Conservation (phyloP, 208 protist genomes). For the Leishmania mexicana region DNA sequence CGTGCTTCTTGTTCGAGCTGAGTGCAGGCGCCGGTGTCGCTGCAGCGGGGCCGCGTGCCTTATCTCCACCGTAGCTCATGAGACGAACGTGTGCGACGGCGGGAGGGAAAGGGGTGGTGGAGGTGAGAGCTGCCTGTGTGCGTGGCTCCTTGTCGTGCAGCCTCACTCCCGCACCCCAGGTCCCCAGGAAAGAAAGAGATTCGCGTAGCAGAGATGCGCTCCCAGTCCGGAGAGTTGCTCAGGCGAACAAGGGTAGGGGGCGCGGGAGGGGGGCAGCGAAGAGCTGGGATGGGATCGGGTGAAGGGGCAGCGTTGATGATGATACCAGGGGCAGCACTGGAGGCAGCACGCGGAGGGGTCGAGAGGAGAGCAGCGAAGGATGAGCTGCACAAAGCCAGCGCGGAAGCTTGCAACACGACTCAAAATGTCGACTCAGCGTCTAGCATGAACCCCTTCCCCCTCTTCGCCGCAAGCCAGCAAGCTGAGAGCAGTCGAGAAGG, state of each 20-base stretch:
- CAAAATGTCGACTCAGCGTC: no score
- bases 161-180: no score
- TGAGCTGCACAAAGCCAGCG: no score
- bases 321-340: no score
- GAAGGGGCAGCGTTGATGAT: neutral
- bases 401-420: no score
- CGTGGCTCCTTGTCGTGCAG: neutral
- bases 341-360: no score
- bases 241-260: neutral
- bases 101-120: neutral
- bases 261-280: neutral
- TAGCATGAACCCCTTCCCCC: no score
- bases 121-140: neutral
- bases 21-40: constrained; percentile 29
- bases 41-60: neutral
- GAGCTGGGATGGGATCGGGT: neutral
- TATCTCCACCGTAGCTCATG: constrained; percentile 11
- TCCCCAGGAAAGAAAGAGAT: neutral
- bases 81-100: neutral
- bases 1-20: neutral
- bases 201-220: neutral
- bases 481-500: no score
- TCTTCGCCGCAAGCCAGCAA: no score
- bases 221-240: neutral
- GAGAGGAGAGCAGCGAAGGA: no score